These are phyloP conservation scores for Mortierella sp. DNA, from an alignment of 371 early-diverging fungal species.

Conservation along the genomic window DNA sequence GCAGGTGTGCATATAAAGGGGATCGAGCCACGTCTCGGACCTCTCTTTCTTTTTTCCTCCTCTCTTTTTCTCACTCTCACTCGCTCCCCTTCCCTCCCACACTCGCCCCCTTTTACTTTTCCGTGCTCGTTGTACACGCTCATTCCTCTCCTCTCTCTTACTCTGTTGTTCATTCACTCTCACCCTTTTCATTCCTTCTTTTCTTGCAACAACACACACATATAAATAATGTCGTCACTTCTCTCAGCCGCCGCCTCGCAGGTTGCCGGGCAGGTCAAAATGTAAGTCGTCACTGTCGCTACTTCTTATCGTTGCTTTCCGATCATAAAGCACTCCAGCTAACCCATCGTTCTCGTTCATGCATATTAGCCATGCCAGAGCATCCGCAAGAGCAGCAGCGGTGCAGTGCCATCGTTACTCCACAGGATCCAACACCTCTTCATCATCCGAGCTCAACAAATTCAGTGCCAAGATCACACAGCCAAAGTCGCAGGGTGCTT, in stretches of 20 bases:
- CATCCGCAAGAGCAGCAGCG: conserved; percentile 36
- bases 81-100: background rate
- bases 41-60: conserved; percentile 7
- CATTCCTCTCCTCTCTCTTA: background rate
- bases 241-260: conserved; percentile 53
- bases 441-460: conserved; percentile 71
- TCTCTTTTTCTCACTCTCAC: background rate
- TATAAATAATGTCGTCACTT: conserved; percentile 42
- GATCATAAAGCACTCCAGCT: background rate
- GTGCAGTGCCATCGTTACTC: conserved; percentile 51
- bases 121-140: too few species aligned
- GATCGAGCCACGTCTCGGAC: background rate
- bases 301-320: background rate
- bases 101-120: background rate
- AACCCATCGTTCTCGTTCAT: background rate
- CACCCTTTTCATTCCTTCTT: background rate
- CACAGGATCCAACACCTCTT: conserved; percentile 40
- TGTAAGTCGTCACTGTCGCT: conserved; percentile 15
- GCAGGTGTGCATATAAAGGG: background rate
- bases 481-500: conserved; percentile 94
- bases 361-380: conserved; percentile 30
- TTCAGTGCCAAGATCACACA: conserved; percentile 91
- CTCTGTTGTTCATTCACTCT: background rate
- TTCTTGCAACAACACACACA: background rate
- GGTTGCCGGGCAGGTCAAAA: conserved; percentile 52